Evolutionary conservation across 179 eudicot genomes (phyloP).

Genomic region (Spinacia oleracea): DNA sequence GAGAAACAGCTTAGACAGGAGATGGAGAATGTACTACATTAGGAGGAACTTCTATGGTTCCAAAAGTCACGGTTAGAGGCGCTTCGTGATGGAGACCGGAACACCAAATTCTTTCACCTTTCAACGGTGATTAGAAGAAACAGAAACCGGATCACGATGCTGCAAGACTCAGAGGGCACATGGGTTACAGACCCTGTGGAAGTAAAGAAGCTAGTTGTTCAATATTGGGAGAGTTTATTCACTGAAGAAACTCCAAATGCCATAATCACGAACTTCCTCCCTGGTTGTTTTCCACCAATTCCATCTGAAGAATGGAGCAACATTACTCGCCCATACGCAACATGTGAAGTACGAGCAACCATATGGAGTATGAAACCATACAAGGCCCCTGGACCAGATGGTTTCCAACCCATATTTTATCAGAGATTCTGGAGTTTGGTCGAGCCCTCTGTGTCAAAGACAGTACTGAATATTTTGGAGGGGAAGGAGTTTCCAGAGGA

Average conservation of each 20-base stretch:
- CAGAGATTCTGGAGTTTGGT: not conserved
- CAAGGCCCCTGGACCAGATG: not conserved
- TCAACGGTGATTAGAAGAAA: not conserved
- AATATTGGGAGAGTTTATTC: too few species aligned
- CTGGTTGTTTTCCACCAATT: too few species aligned
- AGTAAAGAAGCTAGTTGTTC: not conserved
- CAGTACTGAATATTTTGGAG: not conserved
- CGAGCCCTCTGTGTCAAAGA: too few species aligned
- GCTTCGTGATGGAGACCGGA: not conserved
- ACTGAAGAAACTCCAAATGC: too few species aligned
- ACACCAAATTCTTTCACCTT: not conserved
- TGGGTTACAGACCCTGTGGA: not conserved
- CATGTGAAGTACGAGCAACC: not conserved
- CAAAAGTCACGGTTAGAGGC: not conserved
- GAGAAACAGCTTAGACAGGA: too few species aligned
- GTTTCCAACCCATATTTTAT: too few species aligned
- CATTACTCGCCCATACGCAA: too few species aligned
- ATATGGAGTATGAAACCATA: not conserved
- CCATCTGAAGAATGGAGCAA: too few species aligned
- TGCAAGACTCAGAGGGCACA: not conserved
- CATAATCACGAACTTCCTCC: too few species aligned
- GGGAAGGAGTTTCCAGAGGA: not conserved
- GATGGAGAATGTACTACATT: not conserved
- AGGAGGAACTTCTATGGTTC: not conserved
- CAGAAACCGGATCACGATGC: not conserved